phyloP scores from a whole-genome alignment of 371 early-diverging fungal species.

The Actinomortierella wolfii region DNA sequence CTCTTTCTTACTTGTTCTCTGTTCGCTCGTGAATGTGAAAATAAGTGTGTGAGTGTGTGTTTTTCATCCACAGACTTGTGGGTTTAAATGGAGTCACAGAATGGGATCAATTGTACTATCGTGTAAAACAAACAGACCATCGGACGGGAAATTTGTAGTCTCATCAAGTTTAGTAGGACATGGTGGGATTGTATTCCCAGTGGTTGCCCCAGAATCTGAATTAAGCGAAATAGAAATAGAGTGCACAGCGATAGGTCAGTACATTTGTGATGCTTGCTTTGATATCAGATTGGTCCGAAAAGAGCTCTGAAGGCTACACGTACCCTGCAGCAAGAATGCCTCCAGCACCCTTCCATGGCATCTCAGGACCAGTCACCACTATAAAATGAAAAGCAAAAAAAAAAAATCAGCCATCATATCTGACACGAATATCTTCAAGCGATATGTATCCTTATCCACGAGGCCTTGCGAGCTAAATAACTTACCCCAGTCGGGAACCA shows the following conservation, averaged over 20 bases:
- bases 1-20: too few species aligned
- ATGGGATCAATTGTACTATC: too few species aligned
- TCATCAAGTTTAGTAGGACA: constrained; percentile 21
- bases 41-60: too few species aligned
- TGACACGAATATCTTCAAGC: too few species aligned
- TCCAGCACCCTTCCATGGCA: constrained; percentile 52
- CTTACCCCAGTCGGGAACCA: constrained; percentile 59
- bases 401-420: too few species aligned
- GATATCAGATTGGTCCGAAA: too few species aligned
- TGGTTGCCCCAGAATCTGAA: constrained; percentile 44
- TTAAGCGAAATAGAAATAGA: background rate
- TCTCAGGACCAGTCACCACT: constrained; percentile 50
- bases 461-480: background rate
- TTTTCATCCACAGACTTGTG: background rate
- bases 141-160: background rate
- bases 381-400: constrained; percentile 3
- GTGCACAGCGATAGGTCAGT: background rate
- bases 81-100: background rate
- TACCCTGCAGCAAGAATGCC: constrained; percentile 59
- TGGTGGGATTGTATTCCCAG: constrained; percentile 39
- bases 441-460: too few species aligned
- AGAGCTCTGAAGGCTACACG: too few species aligned
- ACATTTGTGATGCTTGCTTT: too few species aligned
- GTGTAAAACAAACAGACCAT: too few species aligned
- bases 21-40: too few species aligned